These are phyloP conservation scores for Penicillium lividum DNA, from an alignment of 495 filamentous ascomycete species.

Conservation along the genomic window DNA sequence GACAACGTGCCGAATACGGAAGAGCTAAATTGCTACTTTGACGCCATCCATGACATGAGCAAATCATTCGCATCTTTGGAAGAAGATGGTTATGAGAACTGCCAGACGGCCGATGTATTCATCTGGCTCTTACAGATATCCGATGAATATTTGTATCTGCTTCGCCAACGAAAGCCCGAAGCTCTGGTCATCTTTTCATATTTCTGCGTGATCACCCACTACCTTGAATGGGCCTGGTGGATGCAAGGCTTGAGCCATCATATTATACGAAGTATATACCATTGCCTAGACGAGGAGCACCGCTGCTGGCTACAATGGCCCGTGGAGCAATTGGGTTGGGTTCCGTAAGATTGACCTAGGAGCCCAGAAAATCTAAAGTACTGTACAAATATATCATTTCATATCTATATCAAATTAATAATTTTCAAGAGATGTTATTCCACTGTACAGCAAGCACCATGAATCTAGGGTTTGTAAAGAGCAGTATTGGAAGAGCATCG, in stretches of 20 bases:
- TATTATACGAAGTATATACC: constrained; percentile 36
- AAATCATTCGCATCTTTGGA: constrained; percentile 19
- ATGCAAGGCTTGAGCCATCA: constrained; percentile 36
- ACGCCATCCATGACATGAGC: constrained; percentile 12
- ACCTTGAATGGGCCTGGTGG: constrained; percentile 45
- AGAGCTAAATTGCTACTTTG: constrained; percentile 12
- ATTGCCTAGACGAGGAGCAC: constrained; percentile 37
- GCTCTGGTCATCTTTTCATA: constrained; percentile 34
- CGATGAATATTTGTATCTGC: constrained; percentile 31
- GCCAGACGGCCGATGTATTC: constrained; percentile 31
- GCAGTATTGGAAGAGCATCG: too few relatives aligned
- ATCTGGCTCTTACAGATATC: constrained; percentile 40
- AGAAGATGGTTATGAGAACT: constrained; percentile 5
- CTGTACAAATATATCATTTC: too few relatives aligned
- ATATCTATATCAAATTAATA: too few relatives aligned
- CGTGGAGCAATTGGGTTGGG: constrained; percentile 44
- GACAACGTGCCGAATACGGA: constrained; percentile 10
- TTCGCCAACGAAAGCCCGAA: constrained; percentile 30
- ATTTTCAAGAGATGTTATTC: too few relatives aligned
- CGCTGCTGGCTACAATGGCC: constrained; percentile 45
- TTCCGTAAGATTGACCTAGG: not conserved
- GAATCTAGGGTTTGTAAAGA: too few relatives aligned
- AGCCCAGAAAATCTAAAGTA: too few relatives aligned
- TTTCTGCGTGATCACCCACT: constrained; percentile 38
- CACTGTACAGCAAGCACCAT: too few relatives aligned